Evolutionary conservation across 2,329 filamentous ascomycete species (phyloP), one percentile per base, ranked within the genome.

Genomic region (Ceratocystis papillata): DNA sequence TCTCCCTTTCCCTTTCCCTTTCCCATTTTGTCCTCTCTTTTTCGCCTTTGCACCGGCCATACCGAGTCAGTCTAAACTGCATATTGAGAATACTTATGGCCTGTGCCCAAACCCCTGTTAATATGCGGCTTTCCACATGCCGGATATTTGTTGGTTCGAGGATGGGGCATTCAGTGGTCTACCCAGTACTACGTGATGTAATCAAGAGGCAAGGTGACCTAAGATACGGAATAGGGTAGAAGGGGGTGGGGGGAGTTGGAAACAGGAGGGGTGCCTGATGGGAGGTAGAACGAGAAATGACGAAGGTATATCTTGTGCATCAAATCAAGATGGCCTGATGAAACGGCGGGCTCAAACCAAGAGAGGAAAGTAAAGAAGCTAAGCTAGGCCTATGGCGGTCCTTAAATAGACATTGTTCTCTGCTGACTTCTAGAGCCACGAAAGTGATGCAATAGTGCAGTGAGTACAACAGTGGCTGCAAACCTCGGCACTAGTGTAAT

Each of bases 111-210:
- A 7, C 53, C 53, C 53, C 53, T 57, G 53, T 57, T n/a, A n/a
- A 57, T 57, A 33, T 57, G 53, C 22, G 25, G 22, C 53, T 57
- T 57, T 57, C 53, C 12, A 33, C 22, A n/a, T 57, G 53, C 53
- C 12, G 53, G 53, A 15, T 57, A 57, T 57, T 57, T 15, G 28
- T 30, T 57, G 28, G 22, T 55, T 48, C 17, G 46, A 25, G 53
- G 53, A 17, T 17, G 12, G 53, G 30, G 5, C 37, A 41, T 41
- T 41, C 37, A 33, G 53, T 57, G 28, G 53, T 57, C 53, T 57
- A 17, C n/a, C 30, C 53, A n/a, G 10, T 22, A n/a, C 22, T 57
- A 57, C 53, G n/a, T 57, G 53, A 57, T 57, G 53, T 57, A 57
- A 57, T 57, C 53, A 30, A 55, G 12, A 55, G 25, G 25, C 28